Percentiles rank a stretch among this genome's conserved stretches.
Conservation (phyloP, 148 eudicot species). For the Rheum nobile region DNA sequence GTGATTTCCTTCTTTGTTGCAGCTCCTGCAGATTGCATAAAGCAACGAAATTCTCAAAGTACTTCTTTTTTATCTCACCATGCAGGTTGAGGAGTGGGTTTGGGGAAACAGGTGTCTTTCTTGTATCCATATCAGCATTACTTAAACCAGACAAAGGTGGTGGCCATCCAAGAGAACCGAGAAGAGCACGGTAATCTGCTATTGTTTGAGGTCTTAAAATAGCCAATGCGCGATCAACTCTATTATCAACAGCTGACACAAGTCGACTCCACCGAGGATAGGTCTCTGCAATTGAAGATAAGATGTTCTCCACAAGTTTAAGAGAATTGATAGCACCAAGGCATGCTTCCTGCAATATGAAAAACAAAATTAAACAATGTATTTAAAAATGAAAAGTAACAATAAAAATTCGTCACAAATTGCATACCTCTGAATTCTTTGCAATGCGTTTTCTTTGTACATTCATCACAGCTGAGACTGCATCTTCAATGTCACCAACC, state of each 20-base stretch:
- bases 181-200: conserved; percentile 83
- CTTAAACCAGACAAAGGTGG: conserved; percentile 59
- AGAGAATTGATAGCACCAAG: conserved; percentile 53
- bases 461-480: conserved; percentile 65
- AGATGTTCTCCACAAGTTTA: conserved; percentile 49
- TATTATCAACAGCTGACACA: conserved; percentile 79
- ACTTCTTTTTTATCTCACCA: conserved; percentile 65
- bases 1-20: conserved; percentile 65
- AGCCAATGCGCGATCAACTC: conserved; percentile 82
- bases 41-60: conserved; percentile 72
- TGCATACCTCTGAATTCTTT: conserved; percentile 44
- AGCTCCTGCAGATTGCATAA: conserved; percentile 74
- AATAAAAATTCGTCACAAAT: not conserved
- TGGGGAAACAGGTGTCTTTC: conserved; percentile 30
- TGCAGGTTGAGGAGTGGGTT: conserved; percentile 75
- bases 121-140: conserved; percentile 34
- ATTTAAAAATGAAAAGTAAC: not conserved
- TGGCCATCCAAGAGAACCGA: conserved; percentile 87
- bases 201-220: conserved; percentile 84
- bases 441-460: conserved; percentile 32
- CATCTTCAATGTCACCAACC: conserved; percentile 93
- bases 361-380: conserved; percentile 7
- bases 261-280: conserved; percentile 78
- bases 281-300: conserved; percentile 44
- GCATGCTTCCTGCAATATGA: conserved; percentile 41